A percentile compares a stretch with the other conserved stretches of the same genome.
phyloP scores from a whole-genome alignment of 139 green algal genomes.

The Nannochloris sp. region DNA sequence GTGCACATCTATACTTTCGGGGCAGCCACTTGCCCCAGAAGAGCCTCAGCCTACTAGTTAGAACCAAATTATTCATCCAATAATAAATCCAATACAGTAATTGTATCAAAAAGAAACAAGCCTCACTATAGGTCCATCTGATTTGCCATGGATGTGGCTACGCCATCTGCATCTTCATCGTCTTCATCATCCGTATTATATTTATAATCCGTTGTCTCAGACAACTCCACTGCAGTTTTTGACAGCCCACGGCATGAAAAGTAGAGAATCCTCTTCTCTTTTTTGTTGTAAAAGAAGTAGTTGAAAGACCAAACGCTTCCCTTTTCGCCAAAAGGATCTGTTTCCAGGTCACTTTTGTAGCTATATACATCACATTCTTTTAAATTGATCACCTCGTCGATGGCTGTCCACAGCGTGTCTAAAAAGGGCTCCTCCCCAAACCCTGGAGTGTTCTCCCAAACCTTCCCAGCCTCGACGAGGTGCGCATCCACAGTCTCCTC shows the following conservation, averaged over 20 bases:
- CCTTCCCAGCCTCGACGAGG: constrained; percentile 78
- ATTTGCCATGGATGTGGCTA: constrained; percentile 49
- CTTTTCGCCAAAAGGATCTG: constrained; percentile 80
- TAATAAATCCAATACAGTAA: neutral
- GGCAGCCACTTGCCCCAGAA: neutral
- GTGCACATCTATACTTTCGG: neutral
- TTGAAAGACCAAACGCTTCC: constrained; percentile 89
- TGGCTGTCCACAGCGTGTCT: constrained; percentile 77
- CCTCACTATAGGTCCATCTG: constrained; percentile 59
- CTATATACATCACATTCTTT: constrained; percentile 90
- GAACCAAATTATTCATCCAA: neutral
- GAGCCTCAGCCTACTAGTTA: neutral
- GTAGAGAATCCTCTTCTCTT: constrained; percentile 55
- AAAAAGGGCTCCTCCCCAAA: constrained; percentile 69
- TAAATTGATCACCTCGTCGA: constrained; percentile 87
- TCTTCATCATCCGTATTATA: constrained; percentile 52
- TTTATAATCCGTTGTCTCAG: constrained; percentile 39
- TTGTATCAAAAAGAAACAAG: neutral
- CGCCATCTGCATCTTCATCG: constrained; percentile 38
- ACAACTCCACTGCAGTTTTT: constrained; percentile 41
- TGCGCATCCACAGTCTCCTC: constrained; percentile 81
- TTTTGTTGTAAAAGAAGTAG: constrained; percentile 99
- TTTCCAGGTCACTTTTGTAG: constrained; percentile 76
- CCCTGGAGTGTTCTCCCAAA: constrained; percentile 75
- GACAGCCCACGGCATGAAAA: constrained; percentile 27